Conservation (phyloP, 257 asterid species). For the Asclepias syriaca region DNA sequence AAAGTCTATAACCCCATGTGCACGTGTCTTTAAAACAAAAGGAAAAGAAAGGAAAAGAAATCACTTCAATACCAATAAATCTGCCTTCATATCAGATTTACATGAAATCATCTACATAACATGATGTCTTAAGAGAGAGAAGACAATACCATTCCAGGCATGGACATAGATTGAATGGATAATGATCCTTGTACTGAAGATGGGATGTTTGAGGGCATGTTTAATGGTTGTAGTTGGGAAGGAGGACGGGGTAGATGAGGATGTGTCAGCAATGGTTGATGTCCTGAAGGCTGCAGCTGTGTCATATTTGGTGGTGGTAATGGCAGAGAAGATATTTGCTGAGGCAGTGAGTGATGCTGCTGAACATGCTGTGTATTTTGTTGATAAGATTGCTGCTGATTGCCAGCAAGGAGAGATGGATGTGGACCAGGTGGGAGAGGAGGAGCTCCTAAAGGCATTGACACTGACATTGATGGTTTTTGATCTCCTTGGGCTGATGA, state of each 20-base stretch:
- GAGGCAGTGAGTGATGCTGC: slow-evolving; percentile 59
- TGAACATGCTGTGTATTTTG: slow-evolving; percentile 55
- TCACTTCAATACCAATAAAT: neutral
- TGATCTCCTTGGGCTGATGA: slow-evolving; percentile 80
- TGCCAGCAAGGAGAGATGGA: slow-evolving; percentile 71
- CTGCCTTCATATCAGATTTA: neutral
- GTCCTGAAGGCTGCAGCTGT: slow-evolving; percentile 63
- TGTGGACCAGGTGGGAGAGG: slow-evolving; percentile 99
- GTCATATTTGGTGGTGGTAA: slow-evolving; percentile 62
- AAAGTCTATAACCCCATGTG: neutral
- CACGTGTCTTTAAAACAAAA: neutral
- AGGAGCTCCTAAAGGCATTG: slow-evolving; percentile 70
- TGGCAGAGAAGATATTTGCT: slow-evolving; percentile 55
- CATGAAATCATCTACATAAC: neutral
- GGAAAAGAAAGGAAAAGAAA: too few relatives aligned
- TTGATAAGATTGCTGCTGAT: slow-evolving; percentile 84
- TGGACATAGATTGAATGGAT: slow-evolving; percentile 35
- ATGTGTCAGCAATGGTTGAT: slow-evolving; percentile 63
- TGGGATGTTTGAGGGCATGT: slow-evolving; percentile 47
- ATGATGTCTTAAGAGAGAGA: neutral
- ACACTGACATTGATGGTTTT: slow-evolving; percentile 42
- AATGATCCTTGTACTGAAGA: slow-evolving; percentile 64
- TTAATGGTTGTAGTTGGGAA: slow-evolving; percentile 56
- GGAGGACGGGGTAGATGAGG: slow-evolving; percentile 86
- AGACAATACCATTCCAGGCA: slow-evolving; percentile 62